phyloP scores from a whole-genome alignment of 345 rosid species.

The Lepidium sativum region DNA sequence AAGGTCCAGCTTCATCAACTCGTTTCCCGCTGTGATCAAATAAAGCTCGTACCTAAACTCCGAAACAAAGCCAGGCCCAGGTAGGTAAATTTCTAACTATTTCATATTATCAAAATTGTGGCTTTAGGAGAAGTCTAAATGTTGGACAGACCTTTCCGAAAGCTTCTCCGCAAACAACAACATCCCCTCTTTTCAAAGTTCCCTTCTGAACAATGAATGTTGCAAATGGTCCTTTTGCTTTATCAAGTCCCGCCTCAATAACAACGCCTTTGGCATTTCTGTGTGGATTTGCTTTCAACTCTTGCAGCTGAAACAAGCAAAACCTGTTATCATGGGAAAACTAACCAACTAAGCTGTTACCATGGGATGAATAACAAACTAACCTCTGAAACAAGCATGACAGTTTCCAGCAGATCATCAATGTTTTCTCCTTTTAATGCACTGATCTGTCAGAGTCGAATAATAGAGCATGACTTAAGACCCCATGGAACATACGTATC shows the following conservation, averaged over 20 bases:
- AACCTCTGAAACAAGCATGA: constrained; percentile 99
- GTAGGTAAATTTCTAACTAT: constrained; percentile 11
- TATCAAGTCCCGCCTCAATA: constrained; percentile 89
- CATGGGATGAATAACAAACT: constrained; percentile 20
- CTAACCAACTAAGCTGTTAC: constrained; percentile 44
- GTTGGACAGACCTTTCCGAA: constrained; percentile 77
- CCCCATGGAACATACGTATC: constrained; percentile 8
- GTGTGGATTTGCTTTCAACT: constrained; percentile 93
- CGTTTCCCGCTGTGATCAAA: constrained; percentile 71
- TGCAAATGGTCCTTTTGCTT: constrained; percentile 85
- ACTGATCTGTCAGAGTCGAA: constrained; percentile 64
- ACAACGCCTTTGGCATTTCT: constrained; percentile 93
- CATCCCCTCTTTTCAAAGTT: constrained; percentile 79
- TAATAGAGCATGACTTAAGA: constrained; percentile 18
- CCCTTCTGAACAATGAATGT: constrained; percentile 96
- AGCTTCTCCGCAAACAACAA: constrained; percentile 92
- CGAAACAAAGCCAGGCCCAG: constrained; percentile 7
- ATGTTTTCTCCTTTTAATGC: constrained; percentile 87
- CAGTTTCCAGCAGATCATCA: constrained; percentile 84
- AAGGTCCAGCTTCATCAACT: constrained; percentile 90
- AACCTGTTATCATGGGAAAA: neutral
- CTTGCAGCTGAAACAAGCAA: constrained; percentile 69
- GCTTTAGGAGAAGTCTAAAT: constrained; percentile 4
- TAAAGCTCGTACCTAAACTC: constrained; percentile 76
- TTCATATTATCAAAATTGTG: neutral